Evolutionary conservation across 805 yeast genomes (phyloP), one percentile per base, ranked within the genome.

Genomic region (Yamadazyma akitaensis): DNA sequence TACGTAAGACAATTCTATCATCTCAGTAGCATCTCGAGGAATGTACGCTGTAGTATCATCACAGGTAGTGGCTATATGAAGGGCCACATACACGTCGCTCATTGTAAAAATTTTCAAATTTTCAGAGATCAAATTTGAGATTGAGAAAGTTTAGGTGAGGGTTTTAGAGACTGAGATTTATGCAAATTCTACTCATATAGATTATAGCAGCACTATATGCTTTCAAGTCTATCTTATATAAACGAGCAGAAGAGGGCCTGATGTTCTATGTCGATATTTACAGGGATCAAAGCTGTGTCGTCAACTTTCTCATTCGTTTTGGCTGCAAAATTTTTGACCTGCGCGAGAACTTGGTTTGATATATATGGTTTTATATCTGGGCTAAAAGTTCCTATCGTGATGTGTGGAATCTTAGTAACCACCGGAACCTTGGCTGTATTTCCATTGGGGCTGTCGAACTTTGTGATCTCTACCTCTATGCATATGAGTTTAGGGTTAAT

Each of bases 1-100:
- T 25, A 76, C 64, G 87, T 92, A 88, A 3, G 87, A 80, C 13
- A 88, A 62, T 59, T 82, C 87, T 31, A 81, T 75, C 47, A 83
- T 70, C 61, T 84, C 90, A 4, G 84, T 73, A 28, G 86, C 75
- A 62, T 87, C 96, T 56, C 79, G 81, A 28, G 82, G 68, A 42
- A 80, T 77, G 54, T 77, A 75, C 26, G 73, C 73, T 5, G 25
- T 5, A 28, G 80, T 75, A 44, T 84, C 88, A 58, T 83, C 89
- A 52, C 84, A 79, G 17, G 90, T 84, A 33, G 87, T 79, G 44
- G 81, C 75, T 34, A 83, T 67, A 50, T 82, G 81, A 39, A 83
- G 65, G 46, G 81, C 81, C 54, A 85, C 79, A 60, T 78, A 84
- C 43, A 75, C 67, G 57, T 81, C 85, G 53, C 75, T 63, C 80